A percentile compares a stretch with the other conserved stretches of the same genome.
Evolutionary conservation across 2,329 filamentous ascomycete species (phyloP).

Genomic region (Orbilia javanica): DNA sequence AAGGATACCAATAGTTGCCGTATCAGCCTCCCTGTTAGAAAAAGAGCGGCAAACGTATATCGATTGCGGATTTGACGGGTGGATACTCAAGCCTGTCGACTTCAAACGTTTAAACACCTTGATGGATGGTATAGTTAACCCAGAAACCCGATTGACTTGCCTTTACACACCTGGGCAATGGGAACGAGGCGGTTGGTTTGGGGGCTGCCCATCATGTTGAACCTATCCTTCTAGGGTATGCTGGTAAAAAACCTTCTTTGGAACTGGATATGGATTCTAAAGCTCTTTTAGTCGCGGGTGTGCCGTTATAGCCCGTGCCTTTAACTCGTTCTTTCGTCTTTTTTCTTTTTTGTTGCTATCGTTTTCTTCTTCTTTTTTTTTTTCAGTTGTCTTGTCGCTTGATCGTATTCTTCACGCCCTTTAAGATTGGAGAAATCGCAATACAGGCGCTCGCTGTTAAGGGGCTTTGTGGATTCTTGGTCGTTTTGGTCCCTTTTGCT

Average conservation of each 20-base stretch:
- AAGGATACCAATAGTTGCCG: constrained; percentile 84
- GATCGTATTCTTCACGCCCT: background rate
- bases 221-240: background rate
- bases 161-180: constrained; percentile 79
- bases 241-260: background rate
- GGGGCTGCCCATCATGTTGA: constrained; percentile 59
- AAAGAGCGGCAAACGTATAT: constrained; percentile 77
- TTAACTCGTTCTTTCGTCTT: background rate
- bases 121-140: constrained; percentile 76
- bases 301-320: background rate
- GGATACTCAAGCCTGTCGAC: constrained; percentile 89
- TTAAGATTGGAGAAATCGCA: constrained; percentile 19
- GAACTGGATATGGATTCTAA: constrained; percentile 1
- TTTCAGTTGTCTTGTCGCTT: constrained; percentile 16
- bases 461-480: constrained; percentile 2
- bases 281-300: background rate
- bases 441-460: constrained; percentile 47
- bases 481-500: background rate
- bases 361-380: background rate
- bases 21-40: constrained; percentile 85
- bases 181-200: constrained; percentile 90
- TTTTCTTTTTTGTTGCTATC: too few relatives aligned
- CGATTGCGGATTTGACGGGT: constrained; percentile 85
- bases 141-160: constrained; percentile 71
- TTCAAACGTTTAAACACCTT: constrained; percentile 80